Conservation (phyloP, 2,329 filamentous ascomycete genomes). For the Sporothrix dimorphospora region DNA sequence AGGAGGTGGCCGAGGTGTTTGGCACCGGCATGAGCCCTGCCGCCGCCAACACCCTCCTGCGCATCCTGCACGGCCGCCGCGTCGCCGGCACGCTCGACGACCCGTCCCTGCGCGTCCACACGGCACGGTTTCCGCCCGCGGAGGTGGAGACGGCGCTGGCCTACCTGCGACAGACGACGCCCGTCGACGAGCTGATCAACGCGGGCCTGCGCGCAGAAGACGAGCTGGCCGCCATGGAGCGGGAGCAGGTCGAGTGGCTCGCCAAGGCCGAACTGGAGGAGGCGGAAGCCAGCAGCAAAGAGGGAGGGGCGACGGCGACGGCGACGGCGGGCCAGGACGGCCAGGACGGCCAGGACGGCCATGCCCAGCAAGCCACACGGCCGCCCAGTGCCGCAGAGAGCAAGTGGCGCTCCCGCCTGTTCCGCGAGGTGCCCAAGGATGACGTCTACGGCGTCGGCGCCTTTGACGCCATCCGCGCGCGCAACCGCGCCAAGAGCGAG, state of each 20-base stretch:
- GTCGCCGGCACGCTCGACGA: slow-evolving; percentile 67
- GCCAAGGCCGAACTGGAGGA: slow-evolving; percentile 31
- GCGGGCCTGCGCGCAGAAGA: slow-evolving; percentile 65
- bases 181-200: slow-evolving; percentile 63
- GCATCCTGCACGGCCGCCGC: slow-evolving; percentile 64
- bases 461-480: slow-evolving; percentile 60
- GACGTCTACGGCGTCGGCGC: slow-evolving; percentile 62
- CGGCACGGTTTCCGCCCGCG: slow-evolving; percentile 46
- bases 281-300: slow-evolving; percentile 26
- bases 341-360: neutral
- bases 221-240: slow-evolving; percentile 59
- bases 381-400: slow-evolving; percentile 19
- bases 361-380: no score
- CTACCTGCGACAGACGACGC: slow-evolving; percentile 58
- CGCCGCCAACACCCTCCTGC: slow-evolving; percentile 57
- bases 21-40: slow-evolving; percentile 50
- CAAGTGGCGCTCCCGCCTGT: slow-evolving; percentile 36
- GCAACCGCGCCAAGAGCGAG: slow-evolving; percentile 54
- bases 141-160: slow-evolving; percentile 53
- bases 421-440: slow-evolving; percentile 40
- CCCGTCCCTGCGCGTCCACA: slow-evolving; percentile 55
- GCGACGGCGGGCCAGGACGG: neutral
- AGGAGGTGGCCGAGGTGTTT: slow-evolving; percentile 55
- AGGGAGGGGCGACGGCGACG: rapidly evolving
- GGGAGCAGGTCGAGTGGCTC: slow-evolving; percentile 37